Base-by-base conservation (phyloP, 2,329 filamentous ascomycete genomes). In the Scopulariopsis brevicaulis region DNA sequence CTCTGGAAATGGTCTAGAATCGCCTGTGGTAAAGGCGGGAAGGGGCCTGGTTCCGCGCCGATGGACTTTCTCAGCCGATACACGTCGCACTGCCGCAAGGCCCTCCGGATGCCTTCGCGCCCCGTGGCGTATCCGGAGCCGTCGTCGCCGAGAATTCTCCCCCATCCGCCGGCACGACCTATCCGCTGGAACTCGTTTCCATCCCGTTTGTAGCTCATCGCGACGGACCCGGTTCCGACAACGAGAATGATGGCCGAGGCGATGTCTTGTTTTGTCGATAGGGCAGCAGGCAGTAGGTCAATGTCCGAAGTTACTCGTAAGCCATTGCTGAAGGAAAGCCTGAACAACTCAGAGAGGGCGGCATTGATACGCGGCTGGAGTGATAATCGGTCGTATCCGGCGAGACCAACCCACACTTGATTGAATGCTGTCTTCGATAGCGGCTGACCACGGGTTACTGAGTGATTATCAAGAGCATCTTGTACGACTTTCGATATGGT, bases 141-240 rank as follows among this genome's bases (percentile, higher is more conserved):
- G 43, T 76, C 72, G 55, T 77, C 74, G 1, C 74, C 73, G 1
- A 77, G 64, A 5, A 75, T 63, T 58, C 70, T 65, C 3, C 74
- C 73, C 74, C 74, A 76, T 14, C 74, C 74, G 2, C 74, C 74
- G 4, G 67, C 65, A 3, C 74, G 67, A n/a, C 66, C 67, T 1
- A 66, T 65, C 1, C 67, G 67, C 7, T 61, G 50, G 37, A 69
- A 66, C 0, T 58, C 56, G 4, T 56, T 53, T 54, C 53, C 43
- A 18, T 62, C 56, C n/a, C 63, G 62, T 11, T 59, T 59, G 61
- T 71, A 77, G 20, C 66, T 66, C 66, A 74, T 74, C n/a, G 69
- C 70, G 2, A 76, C 66, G 11, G 71, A 73, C 0, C 74, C 74
- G 0, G 74, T 77, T 0, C 74, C 74, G 12, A 72, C 72, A 5